Base-by-base conservation (phyloP, 2,329 filamentous ascomycete species). In the Phyllosticta citriasiana region DNA sequence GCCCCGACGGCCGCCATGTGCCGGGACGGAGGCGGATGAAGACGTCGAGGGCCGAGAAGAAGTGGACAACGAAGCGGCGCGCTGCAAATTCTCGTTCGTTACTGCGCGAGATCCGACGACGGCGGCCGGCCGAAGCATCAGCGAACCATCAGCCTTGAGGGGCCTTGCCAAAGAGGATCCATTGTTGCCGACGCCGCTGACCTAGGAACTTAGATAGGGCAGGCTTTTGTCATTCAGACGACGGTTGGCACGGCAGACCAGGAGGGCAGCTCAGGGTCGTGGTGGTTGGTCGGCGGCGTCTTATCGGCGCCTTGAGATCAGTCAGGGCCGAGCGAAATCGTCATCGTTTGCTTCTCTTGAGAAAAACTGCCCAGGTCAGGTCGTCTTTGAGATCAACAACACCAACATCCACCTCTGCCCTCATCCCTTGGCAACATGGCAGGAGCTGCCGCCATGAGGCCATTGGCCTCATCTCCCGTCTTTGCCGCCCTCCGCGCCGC, bases 361-460 rank as follows among this genome's bases (percentile, higher is more conserved):
- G 55, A 61, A 61, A 61, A 61, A 61, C 27, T 30, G 33, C 40
- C 59, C 19, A 22, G 19, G 53, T 53, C 19, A 22, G 19, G 53
- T 53, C 25, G 22, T 24, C 33, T 53, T 60, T 19, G n/a, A 22
- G n/a, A 22, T n/a, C 55, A 27, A 7, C 59, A 53, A 26, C 40
- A 33, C 30, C 54, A 53, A 47, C 47, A 12, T 22, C 14, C 40
- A 40, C 47, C 54, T 52, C 53, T 26, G 53, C 51, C 59, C 27
- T 53, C 19, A 40, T 47, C 54, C 47, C 56, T 53, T 47, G n/a
- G 59, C 53, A 54, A 56, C 56, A 63, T 63, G 61, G 61, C 61
- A 55, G 55, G 35, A 70, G 69, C 72, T 63, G 65, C 71, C 66
- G 65, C 61, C 64, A 71, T 74, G 72, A 71, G 73, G 66, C 71